Evolutionary conservation across 371 early-diverging fungal genomes (phyloP), one percentile per base, ranked within the genome.

Genomic region (Rhizopus delemar): DNA sequence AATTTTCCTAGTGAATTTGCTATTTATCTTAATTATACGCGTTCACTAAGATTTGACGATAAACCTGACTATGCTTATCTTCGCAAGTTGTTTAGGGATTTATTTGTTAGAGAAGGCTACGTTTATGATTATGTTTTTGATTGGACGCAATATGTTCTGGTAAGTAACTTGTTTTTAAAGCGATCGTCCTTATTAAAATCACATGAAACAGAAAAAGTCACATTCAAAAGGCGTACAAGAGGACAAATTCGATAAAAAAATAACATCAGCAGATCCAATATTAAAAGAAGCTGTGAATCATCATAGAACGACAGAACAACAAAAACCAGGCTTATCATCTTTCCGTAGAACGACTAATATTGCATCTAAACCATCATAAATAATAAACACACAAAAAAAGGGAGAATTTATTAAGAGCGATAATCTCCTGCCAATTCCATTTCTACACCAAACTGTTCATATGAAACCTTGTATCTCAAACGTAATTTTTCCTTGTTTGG

Each of bases 1-100:
- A 93, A 95, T 11, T 93, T 93, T 69, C 99, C 99, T 8, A 88
- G 88, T 63, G 99, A 97, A 76, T 96, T 99, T 71, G 89, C 93
- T 45, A 90, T 94, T 52, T 99, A 96, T 75, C 87, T 99, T 70
- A 95, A 95, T 76, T 99, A 99, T 74, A 90, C 95, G 39, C 91
- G 98, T 34, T 91, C 92, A 33, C 83, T 99, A 51, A 89, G 96
- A 39, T 99, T 99, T 73, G 99, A 99, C 69, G 99, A 99, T 68
- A 93, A 93, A 77, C 99, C 99, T 22, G 98, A 99, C 67, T 99
- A 99, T 81, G 86, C 87, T 51, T 99, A 99, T 77, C 83, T 99
- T 51, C 93, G 93, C 66, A 93, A 96, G 58, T 76, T 99, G 12
- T 98, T 99, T 82, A 83, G 96, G 57, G 95, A 95, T 68, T 80